Conservation (phyloP, 345 rosid genomes). For the Brassica rapa region DNA sequence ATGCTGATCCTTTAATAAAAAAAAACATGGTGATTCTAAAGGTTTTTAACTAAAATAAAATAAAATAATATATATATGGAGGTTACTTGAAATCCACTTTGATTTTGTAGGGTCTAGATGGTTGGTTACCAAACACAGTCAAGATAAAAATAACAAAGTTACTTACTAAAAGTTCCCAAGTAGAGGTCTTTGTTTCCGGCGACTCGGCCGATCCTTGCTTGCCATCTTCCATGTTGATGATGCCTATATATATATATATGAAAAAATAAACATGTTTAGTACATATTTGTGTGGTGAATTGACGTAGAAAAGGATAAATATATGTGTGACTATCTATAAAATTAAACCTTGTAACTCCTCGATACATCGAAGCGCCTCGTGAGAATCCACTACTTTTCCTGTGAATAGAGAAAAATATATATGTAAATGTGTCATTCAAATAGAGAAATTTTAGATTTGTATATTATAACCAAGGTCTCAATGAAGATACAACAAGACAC, state of each 20-base stretch:
- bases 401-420: conserved; percentile 8
- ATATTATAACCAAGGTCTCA: not conserved
- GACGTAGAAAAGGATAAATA: not conserved
- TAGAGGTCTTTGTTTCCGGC: conserved; percentile 99
- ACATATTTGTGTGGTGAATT: not conserved
- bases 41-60: not conserved
- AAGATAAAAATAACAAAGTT: conserved; percentile 1
- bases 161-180: conserved; percentile 94
- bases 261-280: not conserved
- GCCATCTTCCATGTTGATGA: conserved; percentile 99
- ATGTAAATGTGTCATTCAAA: not conserved
- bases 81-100: not conserved
- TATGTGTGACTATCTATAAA: not conserved
- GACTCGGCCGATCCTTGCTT: conserved; percentile 98
- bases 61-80: not conserved
- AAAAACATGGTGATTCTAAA: not conserved
- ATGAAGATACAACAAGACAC: conserved; percentile 37
- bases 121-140: not conserved
- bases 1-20: not conserved
- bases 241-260: conserved; percentile 58
- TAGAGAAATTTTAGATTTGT: not conserved
- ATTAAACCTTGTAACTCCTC: conserved; percentile 89
- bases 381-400: conserved; percentile 99
- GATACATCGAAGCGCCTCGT: conserved; percentile 97
- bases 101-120: not conserved